Percentiles rank a stretch among this genome's conserved stretches.
Evolutionary conservation across 2,329 filamentous ascomycete species (phyloP).

Genomic region (Alternaria ventricosa): DNA sequence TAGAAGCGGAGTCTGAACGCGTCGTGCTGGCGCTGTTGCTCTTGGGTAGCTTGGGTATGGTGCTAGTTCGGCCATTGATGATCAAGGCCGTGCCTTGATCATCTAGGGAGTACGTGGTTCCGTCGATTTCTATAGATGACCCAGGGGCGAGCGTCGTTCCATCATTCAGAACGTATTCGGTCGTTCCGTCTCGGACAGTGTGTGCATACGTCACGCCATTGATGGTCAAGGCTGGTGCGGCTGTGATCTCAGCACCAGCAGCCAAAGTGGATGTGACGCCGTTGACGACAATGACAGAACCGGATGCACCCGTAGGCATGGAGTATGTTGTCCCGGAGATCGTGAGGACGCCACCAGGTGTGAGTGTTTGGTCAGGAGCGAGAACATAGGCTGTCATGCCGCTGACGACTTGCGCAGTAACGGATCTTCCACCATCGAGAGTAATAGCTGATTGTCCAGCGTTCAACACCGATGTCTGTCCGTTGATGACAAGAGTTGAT

Average conservation of each 20-base stretch:
- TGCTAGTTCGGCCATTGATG: constrained; percentile 43
- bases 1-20: constrained; percentile 6
- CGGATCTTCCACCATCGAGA: constrained; percentile 18
- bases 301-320: constrained; percentile 32
- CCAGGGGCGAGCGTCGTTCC: constrained; percentile 34
- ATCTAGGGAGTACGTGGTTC: constrained; percentile 41
- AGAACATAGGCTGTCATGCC: constrained; percentile 37
- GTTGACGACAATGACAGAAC: constrained; percentile 35
- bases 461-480: constrained; percentile 5
- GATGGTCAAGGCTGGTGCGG: constrained; percentile 33
- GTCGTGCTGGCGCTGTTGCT: constrained; percentile 38
- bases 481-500: constrained; percentile 37
- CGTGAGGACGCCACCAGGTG: constrained; percentile 33
- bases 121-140: constrained; percentile 29
- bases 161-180: constrained; percentile 25
- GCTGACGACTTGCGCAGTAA: constrained; percentile 23
- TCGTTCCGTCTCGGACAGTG: constrained; percentile 32
- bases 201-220: constrained; percentile 36
- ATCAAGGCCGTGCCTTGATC: constrained; percentile 35
- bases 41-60: constrained; percentile 29
- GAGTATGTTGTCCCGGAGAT: constrained; percentile 39
- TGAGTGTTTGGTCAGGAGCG: constrained; percentile 31
- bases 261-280: constrained; percentile 34
- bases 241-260: constrained; percentile 15
- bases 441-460: constrained; percentile 19